Conservation (phyloP, 83 land plant genomes). For the Larix sibirica region DNA sequence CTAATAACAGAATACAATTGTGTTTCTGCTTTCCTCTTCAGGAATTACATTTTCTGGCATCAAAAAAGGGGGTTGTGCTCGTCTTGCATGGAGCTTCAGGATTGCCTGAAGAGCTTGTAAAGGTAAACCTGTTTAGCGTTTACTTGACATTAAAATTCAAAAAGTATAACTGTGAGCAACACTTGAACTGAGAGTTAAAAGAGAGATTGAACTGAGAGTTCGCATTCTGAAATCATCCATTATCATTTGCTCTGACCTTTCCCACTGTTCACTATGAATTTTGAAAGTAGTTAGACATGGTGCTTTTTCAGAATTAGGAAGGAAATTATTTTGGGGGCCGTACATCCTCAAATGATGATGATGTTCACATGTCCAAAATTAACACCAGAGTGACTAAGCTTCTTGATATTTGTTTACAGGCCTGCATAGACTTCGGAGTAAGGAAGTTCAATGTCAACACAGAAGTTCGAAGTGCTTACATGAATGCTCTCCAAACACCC, state of each 20-base stretch:
- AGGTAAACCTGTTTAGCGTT: constrained; percentile 47
- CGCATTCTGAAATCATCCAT: too few relatives aligned
- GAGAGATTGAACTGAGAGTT: not conserved
- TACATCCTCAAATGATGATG: too few relatives aligned
- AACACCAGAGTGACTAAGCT: not conserved
- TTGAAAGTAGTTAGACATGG: too few relatives aligned
- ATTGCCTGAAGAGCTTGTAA: constrained; percentile 60
- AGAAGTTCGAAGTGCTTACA: constrained; percentile 87
- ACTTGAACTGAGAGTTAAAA: not conserved
- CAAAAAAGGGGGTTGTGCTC: constrained; percentile 58
- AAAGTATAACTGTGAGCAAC: not conserved
- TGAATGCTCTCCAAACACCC: constrained; percentile 56
- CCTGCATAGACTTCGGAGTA: constrained; percentile 81
- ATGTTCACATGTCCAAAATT: not conserved
- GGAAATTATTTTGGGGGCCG: too few relatives aligned
- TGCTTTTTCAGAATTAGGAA: too few relatives aligned
- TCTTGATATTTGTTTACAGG: constrained; percentile 34
- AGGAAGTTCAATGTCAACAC: constrained; percentile 97
- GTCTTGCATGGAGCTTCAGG: constrained; percentile 99
- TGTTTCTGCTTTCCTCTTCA: constrained; percentile 25
- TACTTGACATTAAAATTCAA: not conserved
- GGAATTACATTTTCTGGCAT: constrained; percentile 63
- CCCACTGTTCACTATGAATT: too few relatives aligned
- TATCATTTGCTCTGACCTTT: too few relatives aligned
- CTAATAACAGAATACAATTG: not conserved